Evolutionary conservation across 257 asterid species (phyloP).

Genomic region (Verbena officinalis): DNA sequence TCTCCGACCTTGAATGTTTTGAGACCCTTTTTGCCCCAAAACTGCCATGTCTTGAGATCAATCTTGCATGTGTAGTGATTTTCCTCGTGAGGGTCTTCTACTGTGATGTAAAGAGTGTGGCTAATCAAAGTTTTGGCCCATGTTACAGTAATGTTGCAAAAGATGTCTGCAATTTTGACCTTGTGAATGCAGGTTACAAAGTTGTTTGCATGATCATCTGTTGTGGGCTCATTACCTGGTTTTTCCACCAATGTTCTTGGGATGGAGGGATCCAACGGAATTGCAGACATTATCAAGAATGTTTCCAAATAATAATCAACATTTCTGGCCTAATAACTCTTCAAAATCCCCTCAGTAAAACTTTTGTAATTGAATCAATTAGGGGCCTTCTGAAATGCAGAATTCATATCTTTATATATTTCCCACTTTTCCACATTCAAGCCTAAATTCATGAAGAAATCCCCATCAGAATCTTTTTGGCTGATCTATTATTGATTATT

Average conservation of each 20-base stretch:
- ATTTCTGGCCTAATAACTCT: conserved; percentile 27
- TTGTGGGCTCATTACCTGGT: conserved; percentile 29
- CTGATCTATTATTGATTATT: background rate
- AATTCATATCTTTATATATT: background rate
- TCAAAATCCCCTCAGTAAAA: background rate
- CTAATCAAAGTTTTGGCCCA: conserved; percentile 72
- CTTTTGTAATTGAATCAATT: background rate
- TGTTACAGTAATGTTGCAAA: conserved; percentile 49
- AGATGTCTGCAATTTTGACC: conserved; percentile 42
- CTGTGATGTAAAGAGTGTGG: conserved; percentile 64
- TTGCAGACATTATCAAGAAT: conserved; percentile 28
- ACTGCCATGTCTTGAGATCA: conserved; percentile 90
- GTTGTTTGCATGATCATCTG: conserved; percentile 44
- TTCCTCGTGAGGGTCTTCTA: conserved; percentile 47
- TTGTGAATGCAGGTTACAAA: conserved; percentile 68
- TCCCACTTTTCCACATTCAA: conserved; percentile 1
- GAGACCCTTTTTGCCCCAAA: conserved; percentile 86
- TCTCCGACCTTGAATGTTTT: conserved; percentile 65
- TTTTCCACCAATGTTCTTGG: conserved; percentile 28
- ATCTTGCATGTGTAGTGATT: conserved; percentile 75
- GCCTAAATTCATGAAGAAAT: conserved; percentile 2
- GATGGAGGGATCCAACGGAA: conserved; percentile 34
- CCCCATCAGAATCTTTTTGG: conserved; percentile 9
- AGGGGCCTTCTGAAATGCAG: background rate
- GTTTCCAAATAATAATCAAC: conserved; percentile 27